A percentile compares a stretch with the other conserved stretches of the same genome.
phyloP scores from a whole-genome alignment of 176 grass and related monocot genomes.

The Oryza brachyantha region DNA sequence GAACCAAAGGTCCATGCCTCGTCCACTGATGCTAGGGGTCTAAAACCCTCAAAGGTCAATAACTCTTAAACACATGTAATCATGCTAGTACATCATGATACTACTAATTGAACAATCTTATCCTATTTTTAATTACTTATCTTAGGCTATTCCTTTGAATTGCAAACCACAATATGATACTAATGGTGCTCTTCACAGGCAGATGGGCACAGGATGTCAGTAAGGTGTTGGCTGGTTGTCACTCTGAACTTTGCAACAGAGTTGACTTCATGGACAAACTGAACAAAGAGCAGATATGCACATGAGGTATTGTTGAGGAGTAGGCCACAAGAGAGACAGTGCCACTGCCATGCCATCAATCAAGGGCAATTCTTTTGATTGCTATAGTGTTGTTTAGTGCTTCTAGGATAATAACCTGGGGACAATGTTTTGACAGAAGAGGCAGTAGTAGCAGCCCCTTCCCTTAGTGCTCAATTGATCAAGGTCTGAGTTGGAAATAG shows the following conservation, averaged over 20 bases:
- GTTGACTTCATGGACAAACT: not conserved
- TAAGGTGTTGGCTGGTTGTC: not conserved
- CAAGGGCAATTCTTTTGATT: slow-evolving; percentile 8
- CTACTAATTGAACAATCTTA: not conserved
- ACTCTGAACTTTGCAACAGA: not conserved
- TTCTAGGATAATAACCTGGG: not conserved
- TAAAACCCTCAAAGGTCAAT: slow-evolving; percentile 17
- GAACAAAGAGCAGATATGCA: not conserved
- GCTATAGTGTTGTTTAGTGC: not conserved
- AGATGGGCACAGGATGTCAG: not conserved
- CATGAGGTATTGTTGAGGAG: not conserved
- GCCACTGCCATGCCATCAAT: not conserved
- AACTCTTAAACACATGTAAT: not conserved
- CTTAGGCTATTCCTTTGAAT: not conserved
- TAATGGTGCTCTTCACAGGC: not conserved
- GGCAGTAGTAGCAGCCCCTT: not conserved
- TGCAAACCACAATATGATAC: not conserved
- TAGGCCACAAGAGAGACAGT: not conserved
- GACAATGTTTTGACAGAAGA: not conserved
- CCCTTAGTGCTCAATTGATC: not conserved
- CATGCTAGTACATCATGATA: not conserved
- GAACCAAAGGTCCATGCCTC: slow-evolving; percentile 26
- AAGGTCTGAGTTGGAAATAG: not conserved
- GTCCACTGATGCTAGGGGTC: not conserved
- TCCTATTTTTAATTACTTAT: not conserved